Evolutionary conservation across 345 rosid species (phyloP).

Genomic region (Hypericum androsaemum): DNA sequence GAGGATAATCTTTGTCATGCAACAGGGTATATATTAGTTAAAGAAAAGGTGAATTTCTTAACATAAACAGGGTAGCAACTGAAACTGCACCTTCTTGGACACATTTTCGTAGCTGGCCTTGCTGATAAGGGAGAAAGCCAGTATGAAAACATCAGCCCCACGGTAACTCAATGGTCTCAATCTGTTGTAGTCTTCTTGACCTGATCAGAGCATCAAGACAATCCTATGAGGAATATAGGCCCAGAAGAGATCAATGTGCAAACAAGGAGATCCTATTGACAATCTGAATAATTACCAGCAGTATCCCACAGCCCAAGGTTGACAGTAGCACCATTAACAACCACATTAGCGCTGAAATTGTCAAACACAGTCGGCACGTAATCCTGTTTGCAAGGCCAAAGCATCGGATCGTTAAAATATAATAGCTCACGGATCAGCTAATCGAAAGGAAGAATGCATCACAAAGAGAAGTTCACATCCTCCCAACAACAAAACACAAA

Average conservation of each 20-base stretch:
- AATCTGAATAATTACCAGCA: background rate
- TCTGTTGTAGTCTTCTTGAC: constrained; percentile 4
- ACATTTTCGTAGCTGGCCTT: constrained; percentile 6
- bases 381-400: background rate
- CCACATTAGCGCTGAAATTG: constrained; percentile 5
- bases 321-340: constrained; percentile 5
- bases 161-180: constrained; percentile 5
- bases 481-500: too few relatives aligned
- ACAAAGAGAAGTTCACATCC: background rate
- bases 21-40: too few relatives aligned
- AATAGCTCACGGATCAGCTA: background rate
- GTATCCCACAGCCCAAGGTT: constrained; percentile 5
- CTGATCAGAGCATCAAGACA: background rate
- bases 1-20: too few relatives aligned
- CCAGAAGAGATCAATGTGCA: background rate
- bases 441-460: background rate
- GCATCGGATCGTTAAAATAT: background rate
- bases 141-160: constrained; percentile 4
- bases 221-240: background rate
- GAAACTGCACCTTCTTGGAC: background rate
- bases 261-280: background rate
- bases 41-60: too few relatives aligned
- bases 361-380: constrained; percentile 4
- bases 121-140: constrained; percentile 4
- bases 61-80: background rate